Evolutionary conservation across 352 stramenopile species (phyloP), one percentile per base, ranked within the genome.

Genomic region (Nothophytophthora sp.): DNA sequence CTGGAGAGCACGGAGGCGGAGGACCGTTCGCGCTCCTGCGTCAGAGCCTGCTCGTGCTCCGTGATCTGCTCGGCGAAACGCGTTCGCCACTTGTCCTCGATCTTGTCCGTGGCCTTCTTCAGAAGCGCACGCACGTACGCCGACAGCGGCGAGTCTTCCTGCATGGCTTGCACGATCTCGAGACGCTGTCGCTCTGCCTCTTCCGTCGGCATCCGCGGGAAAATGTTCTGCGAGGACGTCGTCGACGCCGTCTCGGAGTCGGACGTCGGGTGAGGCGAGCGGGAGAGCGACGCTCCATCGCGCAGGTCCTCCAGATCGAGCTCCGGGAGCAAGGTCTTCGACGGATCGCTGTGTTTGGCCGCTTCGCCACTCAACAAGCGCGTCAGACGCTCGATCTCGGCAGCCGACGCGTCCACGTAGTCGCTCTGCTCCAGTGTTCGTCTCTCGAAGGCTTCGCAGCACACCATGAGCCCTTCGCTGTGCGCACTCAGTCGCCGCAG

Each of bases 31-130:
- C 80, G 79, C 39, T 92, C 82, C 19, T 81, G 70, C 9, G 73
- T 63, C 25, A 92, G 45, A 5, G 79, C 79, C 27, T 81, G 74
- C 33, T 90, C 80, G 23, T 90, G 76, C 20, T 92, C 82, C 1
- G 60, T 71, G 11, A 84, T 46, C 43, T 90, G 77, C 30, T 89
- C 76, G 0, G 78, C 71, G 50, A 92, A 90, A 9, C 82, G 74
- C 20, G 64, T 64, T 46, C 85, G 89, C 82, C 82, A 92, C 46
- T 90, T 92, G 22, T 88, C 74, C 49, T 92, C 80, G 34, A 92
- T 92, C 44, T 88, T 79, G 32, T 92, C 77, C 1, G 82, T 90
- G 3, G 82, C 82, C 29, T 84, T 82, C 33, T 87, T 79, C 32
- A 92, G 50, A 40, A 90, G 86, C 28, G 78, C 66, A 22, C 81